These are phyloP conservation scores for Backusella liffmaniae DNA, from an alignment of 192 early-diverging fungal species.

Conservation along the genomic window DNA sequence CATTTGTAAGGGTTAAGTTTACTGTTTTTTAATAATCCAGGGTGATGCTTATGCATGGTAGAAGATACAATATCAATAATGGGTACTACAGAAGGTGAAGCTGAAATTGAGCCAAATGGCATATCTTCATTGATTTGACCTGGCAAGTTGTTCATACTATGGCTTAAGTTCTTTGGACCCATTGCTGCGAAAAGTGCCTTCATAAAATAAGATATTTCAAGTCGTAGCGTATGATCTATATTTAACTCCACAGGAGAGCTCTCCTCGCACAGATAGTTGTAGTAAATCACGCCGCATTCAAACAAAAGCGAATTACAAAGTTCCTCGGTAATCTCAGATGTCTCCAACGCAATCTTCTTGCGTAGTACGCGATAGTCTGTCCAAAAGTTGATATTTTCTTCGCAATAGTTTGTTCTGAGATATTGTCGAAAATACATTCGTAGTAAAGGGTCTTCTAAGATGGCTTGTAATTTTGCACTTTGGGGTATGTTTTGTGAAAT, in stretches of 20 bases:
- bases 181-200: constrained; percentile 31
- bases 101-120: background rate
- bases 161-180: background rate
- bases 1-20: constrained; percentile 7
- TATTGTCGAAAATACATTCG: constrained; percentile 58
- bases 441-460: constrained; percentile 50
- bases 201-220: constrained; percentile 47
- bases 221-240: constrained; percentile 46
- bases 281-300: constrained; percentile 47
- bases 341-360: constrained; percentile 34
- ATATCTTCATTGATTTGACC: background rate
- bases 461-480: constrained; percentile 50
- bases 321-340: constrained; percentile 14
- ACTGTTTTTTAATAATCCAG: background rate
- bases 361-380: constrained; percentile 44
- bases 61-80: background rate
- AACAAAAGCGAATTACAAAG: constrained; percentile 34
- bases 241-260: constrained; percentile 47
- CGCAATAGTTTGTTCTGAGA: constrained; percentile 61
- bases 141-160: background rate
- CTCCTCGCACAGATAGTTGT: constrained; percentile 43
- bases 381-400: constrained; percentile 70
- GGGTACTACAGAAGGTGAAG: background rate
- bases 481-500: constrained; percentile 1
- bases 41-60: background rate